Base-by-base conservation (phyloP, 2,329 filamentous ascomycete species). In the Xylaria sp. region DNA sequence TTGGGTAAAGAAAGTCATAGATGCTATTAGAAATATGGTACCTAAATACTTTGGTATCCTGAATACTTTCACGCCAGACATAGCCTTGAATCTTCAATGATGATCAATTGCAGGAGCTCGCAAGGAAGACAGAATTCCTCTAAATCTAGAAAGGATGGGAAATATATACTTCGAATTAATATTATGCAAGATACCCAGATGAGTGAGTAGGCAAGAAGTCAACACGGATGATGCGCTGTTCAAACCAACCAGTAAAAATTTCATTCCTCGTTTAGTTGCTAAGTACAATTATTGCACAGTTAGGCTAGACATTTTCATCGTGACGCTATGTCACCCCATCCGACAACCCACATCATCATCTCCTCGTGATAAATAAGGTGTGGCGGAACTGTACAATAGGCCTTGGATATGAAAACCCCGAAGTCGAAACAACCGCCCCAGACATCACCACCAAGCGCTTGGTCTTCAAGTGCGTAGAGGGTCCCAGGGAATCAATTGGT, bases 221-320 rank as follows among this genome's bases (percentile, higher is more conserved):
- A 57, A 57, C 38, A 63, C 13, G 10, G 13, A 28, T 20, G n/a
- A 38, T 26, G 31, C 6, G 13, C 28, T 38, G 7, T 58, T 51
- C 57, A 40, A 48, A 48, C 56, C 40, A 63, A 65, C 49, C 28
- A 57, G 49, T 59, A 67, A 62, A 68, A 65, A 68, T 44, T 65
- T 71, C 63, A 59, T 71, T 71, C 66, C 63, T 71, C 68, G 62
- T 71, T 68, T 59, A 66, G 57, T 51, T 68, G 62, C 54, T 48
- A 63, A 57, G 53, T 67, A 63, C 63, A 71, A 58, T 59, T 60
- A 66, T 66, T 68, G 66, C 63, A 68, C 59, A 61, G 53, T 51
- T 58, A 57, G 56, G 60, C 51, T 56, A 40, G n/a, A 42, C 38
- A 40, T 60, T 58, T 58, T 46, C 58, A 58, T 53, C 28, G 36